Percentiles rank a stretch among this genome's conserved stretches.
These are phyloP conservation scores for Oryza longistaminata DNA, from an alignment of 176 grass and related monocot genomes.

Conservation along the genomic window DNA sequence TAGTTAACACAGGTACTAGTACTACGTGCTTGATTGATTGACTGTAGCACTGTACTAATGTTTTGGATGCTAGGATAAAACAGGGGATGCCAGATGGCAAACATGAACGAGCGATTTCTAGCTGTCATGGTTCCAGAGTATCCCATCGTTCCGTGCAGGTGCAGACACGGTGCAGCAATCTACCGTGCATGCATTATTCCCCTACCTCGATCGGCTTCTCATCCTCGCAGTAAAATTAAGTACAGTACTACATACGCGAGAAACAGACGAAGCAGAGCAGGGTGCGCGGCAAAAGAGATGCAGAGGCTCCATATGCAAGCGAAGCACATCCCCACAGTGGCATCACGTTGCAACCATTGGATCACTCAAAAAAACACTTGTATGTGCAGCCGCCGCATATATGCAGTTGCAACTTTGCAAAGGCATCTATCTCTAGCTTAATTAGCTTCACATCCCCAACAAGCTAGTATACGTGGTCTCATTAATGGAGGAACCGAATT, in stretches of 20 bases:
- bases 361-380: background rate
- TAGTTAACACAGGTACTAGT: background rate
- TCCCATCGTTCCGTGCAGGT: background rate
- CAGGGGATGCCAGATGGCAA: background rate
- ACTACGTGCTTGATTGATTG: background rate
- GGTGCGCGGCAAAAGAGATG: slow-evolving; percentile 9
- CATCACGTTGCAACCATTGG: slow-evolving; percentile 1
- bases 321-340: background rate
- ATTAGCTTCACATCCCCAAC: background rate
- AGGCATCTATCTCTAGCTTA: background rate
- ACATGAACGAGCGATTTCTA: background rate
- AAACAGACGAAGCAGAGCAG: slow-evolving; percentile 16
- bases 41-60: background rate
- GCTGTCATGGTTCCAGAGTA: background rate
- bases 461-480: background rate
- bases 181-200: background rate
- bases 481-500: background rate
- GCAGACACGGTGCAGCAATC: background rate
- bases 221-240: background rate
- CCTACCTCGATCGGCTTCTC: background rate
- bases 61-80: background rate
- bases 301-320: slow-evolving; percentile 29
- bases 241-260: background rate
- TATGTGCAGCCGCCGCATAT: too few relatives aligned
- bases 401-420: background rate